Base-by-base conservation (phyloP, 2,329 filamentous ascomycete genomes). In the Aspergillus phoenicis region DNA sequence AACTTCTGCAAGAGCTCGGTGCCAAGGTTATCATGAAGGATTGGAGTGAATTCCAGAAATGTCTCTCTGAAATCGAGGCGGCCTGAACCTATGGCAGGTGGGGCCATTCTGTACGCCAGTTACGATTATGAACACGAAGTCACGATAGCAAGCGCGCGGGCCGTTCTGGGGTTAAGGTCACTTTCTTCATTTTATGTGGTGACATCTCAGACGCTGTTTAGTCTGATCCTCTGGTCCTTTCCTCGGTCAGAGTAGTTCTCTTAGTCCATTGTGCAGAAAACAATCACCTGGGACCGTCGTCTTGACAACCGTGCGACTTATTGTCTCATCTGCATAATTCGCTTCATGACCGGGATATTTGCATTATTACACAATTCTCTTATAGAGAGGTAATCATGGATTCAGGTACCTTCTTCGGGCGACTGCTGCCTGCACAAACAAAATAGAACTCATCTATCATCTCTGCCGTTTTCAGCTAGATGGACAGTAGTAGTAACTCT, bases 1-100 rank as follows among this genome's bases (percentile, higher is more conserved):
- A 85, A 70, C 74, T 83, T 30, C 76, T 92, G 70, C 80, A 70
- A 10, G 85, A 88, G 10, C 83, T 86, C 1, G 89, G 89, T 13
- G 88, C 86, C 58, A 81, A 83, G 62, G 77, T 86, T 60, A 80
- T 91, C 71, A 91, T 83, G 80, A 75, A 71, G 48, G 66, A 82
- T 55, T 83, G 81, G 81, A 68, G 71, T 17, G 77, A 82, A 60
- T 82, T 82, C 64, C 65, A 76, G 39, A 66, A 77, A 38, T 78
- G 76, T 64, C 64, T 83, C 51, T 70, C 73, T 59, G 69, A 80
- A 61, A 74, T 83, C 58, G 81, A 82, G 68, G 61, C 62, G 8
- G 38, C 61, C 30, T 72, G 63, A 66, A 55, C 47, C 57, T 59
- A 28, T 61, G 4, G n/a, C 24, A 30, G 24, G 22, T 47, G 11